A percentile compares a stretch with the other conserved stretches of the same genome.
These are phyloP conservation scores for Penicillium janthinellum DNA, from an alignment of 2,329 filamentous ascomycete genomes.

Conservation along the genomic window DNA sequence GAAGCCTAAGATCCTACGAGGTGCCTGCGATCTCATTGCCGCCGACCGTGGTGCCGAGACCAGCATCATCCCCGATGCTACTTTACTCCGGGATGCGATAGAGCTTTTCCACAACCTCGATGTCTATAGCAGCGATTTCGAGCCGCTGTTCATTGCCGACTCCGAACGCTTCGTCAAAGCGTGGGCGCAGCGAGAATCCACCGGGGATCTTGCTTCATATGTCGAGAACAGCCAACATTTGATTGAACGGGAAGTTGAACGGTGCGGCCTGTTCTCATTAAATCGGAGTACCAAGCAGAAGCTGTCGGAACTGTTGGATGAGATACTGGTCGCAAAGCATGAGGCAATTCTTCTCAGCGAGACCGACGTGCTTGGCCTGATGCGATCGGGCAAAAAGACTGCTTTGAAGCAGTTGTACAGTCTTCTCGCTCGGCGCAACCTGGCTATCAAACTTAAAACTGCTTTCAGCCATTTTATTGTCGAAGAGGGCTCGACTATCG, in stretches of 20 bases:
- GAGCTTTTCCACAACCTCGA: slow-evolving; percentile 83
- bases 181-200: slow-evolving; percentile 69
- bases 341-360: slow-evolving; percentile 66
- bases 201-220: slow-evolving; percentile 70
- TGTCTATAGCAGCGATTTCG: slow-evolving; percentile 78
- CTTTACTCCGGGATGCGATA: slow-evolving; percentile 72
- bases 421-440: slow-evolving; percentile 70
- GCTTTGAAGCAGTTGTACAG: slow-evolving; percentile 77
- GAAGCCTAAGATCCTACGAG: slow-evolving; percentile 60
- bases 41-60: slow-evolving; percentile 64
- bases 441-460: slow-evolving; percentile 68
- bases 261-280: slow-evolving; percentile 79
- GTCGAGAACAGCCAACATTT: slow-evolving; percentile 69
- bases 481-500: slow-evolving; percentile 71
- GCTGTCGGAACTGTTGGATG: slow-evolving; percentile 72
- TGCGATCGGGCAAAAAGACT: slow-evolving; percentile 68
- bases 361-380: slow-evolving; percentile 69
- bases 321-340: slow-evolving; percentile 69
- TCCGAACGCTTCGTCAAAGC: slow-evolving; percentile 69
- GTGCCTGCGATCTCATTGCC: slow-evolving; percentile 75
- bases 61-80: slow-evolving; percentile 59
- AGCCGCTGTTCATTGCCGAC: slow-evolving; percentile 68
- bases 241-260: slow-evolving; percentile 69
- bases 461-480: slow-evolving; percentile 82
- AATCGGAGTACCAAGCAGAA: slow-evolving; percentile 80